Evolutionary conservation across 2,329 filamentous ascomycete species (phyloP), one percentile per base, ranked within the genome.

Genomic region (Exophiala calicioides): DNA sequence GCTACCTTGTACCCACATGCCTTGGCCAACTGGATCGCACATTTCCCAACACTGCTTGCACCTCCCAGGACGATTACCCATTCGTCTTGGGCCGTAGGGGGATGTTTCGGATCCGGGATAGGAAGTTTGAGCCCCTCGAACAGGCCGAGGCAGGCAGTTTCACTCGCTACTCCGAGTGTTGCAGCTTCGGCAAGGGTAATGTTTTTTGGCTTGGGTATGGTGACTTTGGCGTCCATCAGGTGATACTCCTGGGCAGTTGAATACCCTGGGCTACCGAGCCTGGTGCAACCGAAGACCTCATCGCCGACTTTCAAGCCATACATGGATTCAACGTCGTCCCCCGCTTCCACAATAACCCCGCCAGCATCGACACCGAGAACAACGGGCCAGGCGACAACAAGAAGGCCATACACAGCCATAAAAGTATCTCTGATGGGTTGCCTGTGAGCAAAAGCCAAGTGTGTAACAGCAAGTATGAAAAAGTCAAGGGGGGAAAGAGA

Each of bases 31-130:
- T 66, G 50, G 30, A 66, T 56, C 12, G 60, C 60, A 34, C 55
- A 61, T 42, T 61, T 64, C 5, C 65, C 65, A 12, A 66, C 62
- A 33, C 53, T 60, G 49, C 60, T 60, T 4, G 62, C 58, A 16
- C 64, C 65, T 20, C 64, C 64, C 30, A 66, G 59, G 4, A 68
- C 57, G 21, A 67, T 42, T 12, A 58, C 58, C 64, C 64, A 67
- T 53, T 64, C 62, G 16, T 56, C 45, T 20, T 32, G 32, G n/a
- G 40, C 26, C 3, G 48, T 32, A 5, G 58, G 53, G 13, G 52
- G 36, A 21, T 56, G 46, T 23, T 55, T 45, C 2, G 50, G 31
- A 27, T 59, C 55, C 18, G 56, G 58, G 30, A 62, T 16, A 18
- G 50, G 29, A 20, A 63, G 47, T 15, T 56, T 40, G 20, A 63